These are phyloP conservation scores for Solanum dulcamara DNA, from an alignment of 257 asterid species.

Conservation along the genomic window DNA sequence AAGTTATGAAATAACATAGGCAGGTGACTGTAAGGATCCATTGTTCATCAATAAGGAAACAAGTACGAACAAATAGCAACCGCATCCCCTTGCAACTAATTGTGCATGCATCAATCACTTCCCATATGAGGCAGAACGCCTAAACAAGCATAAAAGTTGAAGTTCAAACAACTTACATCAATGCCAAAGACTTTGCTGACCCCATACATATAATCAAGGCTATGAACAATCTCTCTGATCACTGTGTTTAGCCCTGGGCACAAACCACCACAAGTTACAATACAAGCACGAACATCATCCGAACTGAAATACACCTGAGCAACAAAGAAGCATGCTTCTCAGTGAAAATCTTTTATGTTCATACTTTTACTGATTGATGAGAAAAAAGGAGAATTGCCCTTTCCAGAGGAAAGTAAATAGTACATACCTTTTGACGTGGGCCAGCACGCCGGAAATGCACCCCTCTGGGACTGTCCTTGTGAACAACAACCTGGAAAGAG, in stretches of 20 bases:
- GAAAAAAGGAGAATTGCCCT: not conserved
- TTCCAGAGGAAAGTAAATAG: not conserved
- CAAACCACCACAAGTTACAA: constrained; percentile 71
- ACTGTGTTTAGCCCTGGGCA: constrained; percentile 73
- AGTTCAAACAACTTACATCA: constrained; percentile 28
- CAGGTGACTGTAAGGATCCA: not conserved
- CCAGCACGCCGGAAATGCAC: constrained; percentile 96
- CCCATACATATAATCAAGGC: constrained; percentile 61
- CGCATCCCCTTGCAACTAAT: not conserved
- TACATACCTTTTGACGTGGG: constrained; percentile 78
- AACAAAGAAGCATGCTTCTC: not conserved
- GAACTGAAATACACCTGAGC: constrained; percentile 46
- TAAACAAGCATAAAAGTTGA: not conserved
- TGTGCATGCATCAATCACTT: not conserved
- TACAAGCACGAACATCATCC: constrained; percentile 55
- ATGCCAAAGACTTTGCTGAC: constrained; percentile 47
- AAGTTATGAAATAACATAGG: not conserved
- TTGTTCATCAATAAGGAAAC: not conserved
- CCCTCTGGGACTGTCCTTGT: constrained; percentile 86
- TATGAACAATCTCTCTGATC: constrained; percentile 62
- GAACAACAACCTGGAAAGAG: constrained; percentile 62
- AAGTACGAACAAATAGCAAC: not conserved
- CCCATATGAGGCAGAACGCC: not conserved
- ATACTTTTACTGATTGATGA: not conserved
- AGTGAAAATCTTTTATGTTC: not conserved